Conservation (phyloP, 2,329 filamentous ascomycete genomes). For the Domatiomyces catenatus region DNA sequence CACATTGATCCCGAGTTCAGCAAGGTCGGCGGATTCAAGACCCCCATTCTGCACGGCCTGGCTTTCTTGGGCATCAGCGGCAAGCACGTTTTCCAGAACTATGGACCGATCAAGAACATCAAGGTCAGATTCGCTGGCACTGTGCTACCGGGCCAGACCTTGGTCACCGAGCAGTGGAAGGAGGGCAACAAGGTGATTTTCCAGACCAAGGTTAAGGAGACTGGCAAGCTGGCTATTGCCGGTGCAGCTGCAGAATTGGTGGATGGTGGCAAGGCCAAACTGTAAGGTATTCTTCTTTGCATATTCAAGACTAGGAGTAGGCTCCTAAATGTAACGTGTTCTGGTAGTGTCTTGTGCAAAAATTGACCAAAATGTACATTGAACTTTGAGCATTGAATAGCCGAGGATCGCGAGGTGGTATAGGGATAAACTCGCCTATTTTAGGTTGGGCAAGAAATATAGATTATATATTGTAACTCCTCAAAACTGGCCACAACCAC, state of each 20-base stretch:
- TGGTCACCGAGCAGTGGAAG: slow-evolving; percentile 90
- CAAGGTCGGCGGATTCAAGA: slow-evolving; percentile 88
- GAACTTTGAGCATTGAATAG: not conserved
- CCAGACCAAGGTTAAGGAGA: slow-evolving; percentile 82
- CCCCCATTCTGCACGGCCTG: slow-evolving; percentile 88
- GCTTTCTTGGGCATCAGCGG: slow-evolving; percentile 85
- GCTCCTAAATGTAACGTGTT: not conserved
- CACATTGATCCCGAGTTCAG: slow-evolving; percentile 91
- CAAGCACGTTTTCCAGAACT: slow-evolving; percentile 77
- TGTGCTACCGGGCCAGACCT: slow-evolving; percentile 60
- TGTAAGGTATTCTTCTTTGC: slow-evolving; percentile 3
- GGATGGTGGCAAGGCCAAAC: slow-evolving; percentile 8
- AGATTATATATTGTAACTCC: not conserved
- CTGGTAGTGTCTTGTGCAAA: not conserved
- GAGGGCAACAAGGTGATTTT: slow-evolving; percentile 66
- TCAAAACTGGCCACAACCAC: slow-evolving; percentile 1
- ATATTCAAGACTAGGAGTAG: not conserved
- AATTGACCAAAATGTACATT: not conserved
- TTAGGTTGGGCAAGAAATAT: not conserved
- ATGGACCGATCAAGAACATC: slow-evolving; percentile 72
- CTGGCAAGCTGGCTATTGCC: slow-evolving; percentile 72
- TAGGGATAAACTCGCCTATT: not conserved
- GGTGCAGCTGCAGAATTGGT: slow-evolving; percentile 63
- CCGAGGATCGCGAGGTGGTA: not conserved
- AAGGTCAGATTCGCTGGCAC: slow-evolving; percentile 83